Evolutionary conservation across 345 rosid genomes (phyloP).

Genomic region (Trapa bicornis): DNA sequence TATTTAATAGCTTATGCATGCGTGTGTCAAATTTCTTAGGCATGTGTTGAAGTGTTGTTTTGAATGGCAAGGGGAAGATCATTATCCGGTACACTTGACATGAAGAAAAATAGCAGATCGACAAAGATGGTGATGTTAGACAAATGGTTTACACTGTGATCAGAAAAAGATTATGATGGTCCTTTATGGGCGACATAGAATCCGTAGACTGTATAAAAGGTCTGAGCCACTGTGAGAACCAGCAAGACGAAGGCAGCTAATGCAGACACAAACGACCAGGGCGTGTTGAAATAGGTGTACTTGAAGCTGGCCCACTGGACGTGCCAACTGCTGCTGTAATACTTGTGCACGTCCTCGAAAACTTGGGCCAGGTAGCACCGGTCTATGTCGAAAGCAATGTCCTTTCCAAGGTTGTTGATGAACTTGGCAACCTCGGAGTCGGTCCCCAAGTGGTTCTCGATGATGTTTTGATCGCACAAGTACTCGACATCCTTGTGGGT

Average conservation of each 20-base stretch:
- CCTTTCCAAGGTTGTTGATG: constrained; percentile 55
- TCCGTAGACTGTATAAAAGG: constrained; percentile 25
- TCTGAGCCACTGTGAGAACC: constrained; percentile 45
- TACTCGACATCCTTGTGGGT: constrained; percentile 52
- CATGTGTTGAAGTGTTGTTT: neutral
- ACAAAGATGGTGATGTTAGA: neutral
- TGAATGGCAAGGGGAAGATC: neutral
- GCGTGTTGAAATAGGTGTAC: constrained; percentile 59
- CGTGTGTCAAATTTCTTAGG: neutral
- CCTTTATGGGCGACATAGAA: constrained; percentile 1
- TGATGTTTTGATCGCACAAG: constrained; percentile 37
- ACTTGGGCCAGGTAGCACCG: constrained; percentile 36
- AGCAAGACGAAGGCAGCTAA: constrained; percentile 54
- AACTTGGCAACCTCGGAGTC: constrained; percentile 51
- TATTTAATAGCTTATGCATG: neutral
- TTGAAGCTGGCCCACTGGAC: constrained; percentile 55
- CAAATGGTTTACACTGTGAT: neutral
- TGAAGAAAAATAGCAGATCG: neutral
- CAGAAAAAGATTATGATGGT: neutral
- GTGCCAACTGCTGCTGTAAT: constrained; percentile 41
- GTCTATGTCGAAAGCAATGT: constrained; percentile 52
- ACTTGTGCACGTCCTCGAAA: constrained; percentile 42
- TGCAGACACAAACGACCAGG: constrained; percentile 77
- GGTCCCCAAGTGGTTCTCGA: constrained; percentile 62
- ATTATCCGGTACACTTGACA: neutral